Evolutionary conservation across 495 filamentous ascomycete species (phyloP).

Genomic region (Baudoinia panamericana): DNA sequence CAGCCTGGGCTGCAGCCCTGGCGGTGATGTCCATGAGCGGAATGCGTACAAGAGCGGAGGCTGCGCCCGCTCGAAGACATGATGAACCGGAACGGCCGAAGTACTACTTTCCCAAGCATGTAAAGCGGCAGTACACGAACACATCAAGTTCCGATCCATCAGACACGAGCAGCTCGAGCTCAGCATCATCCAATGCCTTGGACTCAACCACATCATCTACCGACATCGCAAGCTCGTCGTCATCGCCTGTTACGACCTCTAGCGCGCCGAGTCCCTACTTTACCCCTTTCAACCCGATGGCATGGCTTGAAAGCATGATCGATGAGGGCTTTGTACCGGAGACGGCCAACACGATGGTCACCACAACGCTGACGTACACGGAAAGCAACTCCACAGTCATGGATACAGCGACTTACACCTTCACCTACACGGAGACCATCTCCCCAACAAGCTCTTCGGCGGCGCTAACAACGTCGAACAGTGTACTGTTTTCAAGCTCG

Average conservation of each 20-base stretch:
- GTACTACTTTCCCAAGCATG: slow-evolving; percentile 36
- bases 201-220: background rate
- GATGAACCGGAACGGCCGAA: slow-evolving; percentile 30
- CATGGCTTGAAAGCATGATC: slow-evolving; percentile 1
- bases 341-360: slow-evolving; percentile 7
- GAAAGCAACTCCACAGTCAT: background rate
- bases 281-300: slow-evolving; percentile 1
- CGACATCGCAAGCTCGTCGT: background rate
- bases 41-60: slow-evolving; percentile 29
- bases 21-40: slow-evolving; percentile 26
- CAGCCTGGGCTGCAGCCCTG: slow-evolving; percentile 30
- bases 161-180: slow-evolving; percentile 17
- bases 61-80: slow-evolving; percentile 30
- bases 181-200: background rate
- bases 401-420: slow-evolving; percentile 9
- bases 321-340: slow-evolving; percentile 4
- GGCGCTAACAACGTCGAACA: slow-evolving; percentile 3
- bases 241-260: background rate
- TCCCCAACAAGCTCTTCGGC: slow-evolving; percentile 3
- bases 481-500: background rate
- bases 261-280: background rate
- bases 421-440: slow-evolving; percentile 12
- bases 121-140: slow-evolving; percentile 32
- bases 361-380: slow-evolving; percentile 8
- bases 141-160: slow-evolving; percentile 19